Evolutionary conservation across 2,329 filamentous ascomycete genomes (phyloP), one percentile per base, ranked within the genome.

Genomic region (Cladosporium oxysporum): DNA sequence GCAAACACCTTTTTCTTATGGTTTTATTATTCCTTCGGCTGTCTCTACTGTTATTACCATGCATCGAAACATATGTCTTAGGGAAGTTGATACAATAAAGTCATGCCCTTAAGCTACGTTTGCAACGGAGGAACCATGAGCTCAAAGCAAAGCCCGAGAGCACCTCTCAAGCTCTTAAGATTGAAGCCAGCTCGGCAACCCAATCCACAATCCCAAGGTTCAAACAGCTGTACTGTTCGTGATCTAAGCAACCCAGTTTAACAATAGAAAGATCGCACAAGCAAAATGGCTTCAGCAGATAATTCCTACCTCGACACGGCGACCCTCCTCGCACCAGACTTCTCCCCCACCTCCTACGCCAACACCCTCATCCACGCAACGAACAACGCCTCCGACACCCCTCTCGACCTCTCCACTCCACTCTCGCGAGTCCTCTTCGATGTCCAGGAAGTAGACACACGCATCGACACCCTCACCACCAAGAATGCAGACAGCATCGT

Each of bases 341-440:
- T 99, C 82, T 91, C 89, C 26, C 87, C 94, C 6, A 84, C 90
- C 23, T 81, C 85, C 18, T 97, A 98, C 76, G 94, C 95, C 72
- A 97, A 98, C 78, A 87, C 87, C 29, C 88, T 99, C 66, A 91
- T 98, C 58, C 88, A 93, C 66, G 85, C 89, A 47, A 98, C 94
- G 64, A 98, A 98, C 83, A 96, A 97, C 80, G 85, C 92, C 66
- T 91, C 90, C 71, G 95, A 98, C 79, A 90, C 90, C 1, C 91
- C 92, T 7, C 87, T 98, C 73, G 95, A 99, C 78, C 90, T 99
- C 66, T 94, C 93, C 6, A 98, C 95, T 18, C 94, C 95, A 2
- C 85, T 99, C 58, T 97, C 93, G 5, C 88, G 92, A 64, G 93
- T 97, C 5, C 88, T 98, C 7, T 99, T 99, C 79, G 95, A 99